Base-by-base conservation (phyloP, 2,329 filamentous ascomycete genomes). In the Triangularia setosa region DNA sequence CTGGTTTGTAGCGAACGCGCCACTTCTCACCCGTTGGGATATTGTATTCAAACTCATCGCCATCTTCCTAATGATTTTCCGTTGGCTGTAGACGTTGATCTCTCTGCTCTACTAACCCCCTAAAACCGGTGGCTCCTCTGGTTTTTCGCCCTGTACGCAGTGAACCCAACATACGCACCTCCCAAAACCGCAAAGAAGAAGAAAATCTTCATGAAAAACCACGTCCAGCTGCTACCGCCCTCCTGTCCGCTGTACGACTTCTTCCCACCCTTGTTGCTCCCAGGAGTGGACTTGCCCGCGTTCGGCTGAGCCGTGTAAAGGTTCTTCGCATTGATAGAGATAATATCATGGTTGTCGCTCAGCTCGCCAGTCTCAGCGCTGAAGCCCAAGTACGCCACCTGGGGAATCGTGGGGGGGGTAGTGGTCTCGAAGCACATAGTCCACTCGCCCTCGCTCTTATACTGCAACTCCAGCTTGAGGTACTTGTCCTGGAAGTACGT, bases 401-500 rank as follows among this genome's bases (percentile, higher is more conserved):
- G 82, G 62, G 95, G 95, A 69, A 99, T 90, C 72, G 91, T 88
- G 30, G 90, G 90, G 33, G 86, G 86, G 66, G 87, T 79, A 66
- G 83, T 83, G 21, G 85, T 86, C 73, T 91, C 89, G 80, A 99
- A 99, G 84, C 95, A 99, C 65, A 88, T 81, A 67, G 88, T 89
- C 94, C 94, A 99, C 73, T 93, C 87, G 74, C 89, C 88, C 75
- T 96, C 92, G 59, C 84, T 82, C 84, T 96, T 97, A 85, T 98
- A 99, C 81, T 96, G 92, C 64, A 99, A 83, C 75, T 98, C 93
- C 68, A 99, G 84, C 73, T 89, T 90, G 74, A 99, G 84, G 69
- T 87, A 89, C 80, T 96, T 93, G 80, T 99, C 95, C 81, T 96
- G 92, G 83, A 98, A 97, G 83, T 98, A 98, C 60, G 93, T 97